phyloP scores from a whole-genome alignment of 1,139 yeast species.

The Nakaseomyces delphensis region DNA sequence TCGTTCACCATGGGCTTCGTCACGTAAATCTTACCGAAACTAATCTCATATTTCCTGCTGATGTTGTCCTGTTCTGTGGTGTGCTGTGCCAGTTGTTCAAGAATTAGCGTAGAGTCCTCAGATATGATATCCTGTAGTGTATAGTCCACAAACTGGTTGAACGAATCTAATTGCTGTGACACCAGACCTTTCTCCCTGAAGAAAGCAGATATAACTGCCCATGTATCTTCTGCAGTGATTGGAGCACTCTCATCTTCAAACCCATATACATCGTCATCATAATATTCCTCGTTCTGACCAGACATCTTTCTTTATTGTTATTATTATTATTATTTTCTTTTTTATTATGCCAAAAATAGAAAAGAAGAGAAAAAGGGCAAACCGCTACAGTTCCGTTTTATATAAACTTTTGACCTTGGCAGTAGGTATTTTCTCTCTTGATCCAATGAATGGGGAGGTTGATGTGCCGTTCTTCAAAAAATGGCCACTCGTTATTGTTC shows the following conservation, averaged over 20 bases:
- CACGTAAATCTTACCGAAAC: constrained; percentile 92
- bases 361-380: neutral
- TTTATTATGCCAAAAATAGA: neutral
- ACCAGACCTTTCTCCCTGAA: constrained; percentile 95
- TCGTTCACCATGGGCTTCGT: constrained; percentile 98
- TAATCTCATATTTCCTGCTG: constrained; percentile 86
- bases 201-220: constrained; percentile 95
- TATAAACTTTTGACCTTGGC: too few relatives aligned
- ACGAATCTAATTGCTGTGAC: constrained; percentile 95
- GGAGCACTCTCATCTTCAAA: constrained; percentile 55
- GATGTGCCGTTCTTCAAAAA: too few relatives aligned
- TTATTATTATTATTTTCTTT: neutral
- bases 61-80: constrained; percentile 83
- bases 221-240: constrained; percentile 96
- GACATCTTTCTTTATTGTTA: constrained; percentile 8
- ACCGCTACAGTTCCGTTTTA: too few relatives aligned
- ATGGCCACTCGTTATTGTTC: too few relatives aligned
- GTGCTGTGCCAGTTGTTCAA: constrained; percentile 98
- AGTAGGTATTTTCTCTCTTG: too few relatives aligned
- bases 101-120: constrained; percentile 88
- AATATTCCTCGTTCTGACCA: constrained; percentile 24
- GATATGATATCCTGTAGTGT: constrained; percentile 94
- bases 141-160: constrained; percentile 94
- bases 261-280: constrained; percentile 53
- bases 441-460: too few relatives aligned